Base-by-base conservation (phyloP, 306 rosid species). In the Gynostemma pentaphyllum region DNA sequence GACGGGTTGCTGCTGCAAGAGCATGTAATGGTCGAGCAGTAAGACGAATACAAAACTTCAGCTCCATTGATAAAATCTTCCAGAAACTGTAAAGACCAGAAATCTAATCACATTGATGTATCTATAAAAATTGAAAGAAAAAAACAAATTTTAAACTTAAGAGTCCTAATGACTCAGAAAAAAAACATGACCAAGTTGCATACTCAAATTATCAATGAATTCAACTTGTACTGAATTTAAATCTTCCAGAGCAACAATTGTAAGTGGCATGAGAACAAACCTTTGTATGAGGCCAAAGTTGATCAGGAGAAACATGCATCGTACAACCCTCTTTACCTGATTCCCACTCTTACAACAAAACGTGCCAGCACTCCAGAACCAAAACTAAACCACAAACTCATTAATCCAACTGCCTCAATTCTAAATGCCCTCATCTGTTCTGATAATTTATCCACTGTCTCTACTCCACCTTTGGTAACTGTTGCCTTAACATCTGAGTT, bases 201-300 rank as follows among this genome's bases (percentile, higher is more conserved):
- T 16, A 39, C 21, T n/a, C n/a, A n/a, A n/a, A 52, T 27, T n/a
- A 27, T 27, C 60, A 28, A 11, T 12, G n/a, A n/a, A 60, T 39
- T 39, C 45, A 10, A 39, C 18, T 18, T 10, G 18, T 18, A 16
- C 39, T 0, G 15, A 13, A 57, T 32, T 57, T 9, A 18, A 19
- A 34, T 36, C 28, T 36, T 18, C 34, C 32, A 26, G 12, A 55
- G 42, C 42, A 16, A n/a, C n/a, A n/a, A n/a, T n/a, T n/a, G n/a
- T 51, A 29, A 23, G 57, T 46, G 60, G 64, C 54, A 54, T 60
- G 15, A 28, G n/a, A 60, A 76, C 73, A 50, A 66, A 94, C 99
- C 99, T 85, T 94, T 28, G 99, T 94, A 71, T 94, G 99, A 57
- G 99, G 99, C 99, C 99, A 94, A 70, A 94, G 95, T 67, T 94